A percentile compares a stretch with the other conserved stretches of the same genome.
Conservation (phyloP, 371 early-diverging fungal species). For the Batrachochytrium dendrobatidis region DNA sequence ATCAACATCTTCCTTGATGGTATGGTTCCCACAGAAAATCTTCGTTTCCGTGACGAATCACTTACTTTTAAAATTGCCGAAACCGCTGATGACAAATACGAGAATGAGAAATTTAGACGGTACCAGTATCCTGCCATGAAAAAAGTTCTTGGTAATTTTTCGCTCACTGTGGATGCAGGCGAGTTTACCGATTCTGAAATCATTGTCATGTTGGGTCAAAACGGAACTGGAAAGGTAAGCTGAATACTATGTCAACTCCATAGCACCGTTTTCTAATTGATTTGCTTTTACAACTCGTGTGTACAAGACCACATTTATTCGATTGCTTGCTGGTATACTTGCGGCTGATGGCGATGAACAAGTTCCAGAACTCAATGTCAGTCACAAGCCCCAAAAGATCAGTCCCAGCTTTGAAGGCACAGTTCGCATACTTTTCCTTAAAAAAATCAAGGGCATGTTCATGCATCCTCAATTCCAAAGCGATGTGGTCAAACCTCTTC, state of each 20-base stretch:
- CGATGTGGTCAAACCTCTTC: constrained; percentile 96
- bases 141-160: constrained; percentile 82
- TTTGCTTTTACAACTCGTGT: constrained; percentile 2
- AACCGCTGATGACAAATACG: constrained; percentile 56
- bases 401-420: constrained; percentile 93
- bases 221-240: constrained; percentile 85
- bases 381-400: constrained; percentile 99
- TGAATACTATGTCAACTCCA: background rate
- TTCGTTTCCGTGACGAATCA: constrained; percentile 98
- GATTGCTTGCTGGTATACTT: constrained; percentile 87
- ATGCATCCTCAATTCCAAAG: constrained; percentile 96
- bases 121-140: constrained; percentile 86
- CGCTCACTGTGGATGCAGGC: constrained; percentile 75
- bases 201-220: constrained; percentile 99
- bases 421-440: constrained; percentile 92
- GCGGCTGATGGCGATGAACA: constrained; percentile 67
- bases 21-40: constrained; percentile 98
- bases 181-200: constrained; percentile 97
- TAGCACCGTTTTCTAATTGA: background rate
- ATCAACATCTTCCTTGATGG: constrained; percentile 99
- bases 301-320: constrained; percentile 94
- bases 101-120: constrained; percentile 53
- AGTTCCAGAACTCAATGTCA: constrained; percentile 83
- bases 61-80: constrained; percentile 95
- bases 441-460: constrained; percentile 88